Evolutionary conservation across 1,139 yeast genomes (phyloP).

Genomic region (Saccharomycopsis hybrid): DNA sequence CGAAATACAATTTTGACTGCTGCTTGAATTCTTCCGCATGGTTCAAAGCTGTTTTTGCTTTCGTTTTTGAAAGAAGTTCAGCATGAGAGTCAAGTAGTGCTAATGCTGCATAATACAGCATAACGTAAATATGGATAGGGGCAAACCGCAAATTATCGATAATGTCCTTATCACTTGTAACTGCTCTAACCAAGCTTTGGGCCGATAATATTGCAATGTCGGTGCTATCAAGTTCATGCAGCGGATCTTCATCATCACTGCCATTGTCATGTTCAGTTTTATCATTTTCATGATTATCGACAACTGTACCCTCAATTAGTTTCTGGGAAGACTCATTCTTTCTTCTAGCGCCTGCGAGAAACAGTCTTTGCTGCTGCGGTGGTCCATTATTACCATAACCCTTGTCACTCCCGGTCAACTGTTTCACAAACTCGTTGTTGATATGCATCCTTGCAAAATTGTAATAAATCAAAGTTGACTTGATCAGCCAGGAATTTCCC

Average conservation of each 20-base stretch:
- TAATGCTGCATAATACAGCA: conserved; percentile 64
- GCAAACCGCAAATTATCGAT: conserved; percentile 52
- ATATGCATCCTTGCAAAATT: conserved; percentile 74
- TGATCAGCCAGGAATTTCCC: conserved; percentile 65
- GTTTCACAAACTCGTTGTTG: conserved; percentile 48
- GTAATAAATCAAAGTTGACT: conserved; percentile 62
- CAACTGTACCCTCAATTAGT: background rate
- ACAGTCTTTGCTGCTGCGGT: background rate
- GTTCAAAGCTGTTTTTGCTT: conserved; percentile 12
- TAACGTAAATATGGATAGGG: conserved; percentile 65
- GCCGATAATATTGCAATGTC: conserved; percentile 59
- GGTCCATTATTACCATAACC: conserved; percentile 15
- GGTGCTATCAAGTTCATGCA: conserved; percentile 23
- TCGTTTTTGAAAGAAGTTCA: background rate
- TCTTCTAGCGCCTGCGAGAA: background rate
- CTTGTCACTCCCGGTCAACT: conserved; percentile 11
- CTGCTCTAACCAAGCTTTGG: conserved; percentile 52
- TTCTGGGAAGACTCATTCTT: too few relatives aligned
- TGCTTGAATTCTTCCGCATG: conserved; percentile 22
- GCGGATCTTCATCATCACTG: conserved; percentile 16
- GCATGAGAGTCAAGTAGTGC: conserved; percentile 41
- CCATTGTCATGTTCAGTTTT: background rate
- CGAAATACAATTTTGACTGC: conserved; percentile 8
- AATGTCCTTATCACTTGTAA: conserved; percentile 54
- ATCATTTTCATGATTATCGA: background rate